Evolutionary conservation across 306 rosid species (phyloP).

Genomic region (Crotalaria pallida): DNA sequence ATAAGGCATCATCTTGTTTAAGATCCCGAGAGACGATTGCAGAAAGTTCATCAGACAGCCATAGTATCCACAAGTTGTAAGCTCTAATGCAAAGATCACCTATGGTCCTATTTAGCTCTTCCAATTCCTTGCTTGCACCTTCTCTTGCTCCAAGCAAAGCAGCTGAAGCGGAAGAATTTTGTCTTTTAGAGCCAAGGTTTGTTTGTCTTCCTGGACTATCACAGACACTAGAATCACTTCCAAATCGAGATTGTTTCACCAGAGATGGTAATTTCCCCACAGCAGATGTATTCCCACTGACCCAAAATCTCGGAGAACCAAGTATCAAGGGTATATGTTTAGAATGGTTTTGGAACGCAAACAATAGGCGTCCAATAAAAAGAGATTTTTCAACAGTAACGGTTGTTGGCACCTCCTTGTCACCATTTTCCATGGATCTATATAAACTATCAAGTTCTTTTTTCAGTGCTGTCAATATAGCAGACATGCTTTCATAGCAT

Average conservation of each 20-base stretch:
- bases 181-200: constrained; percentile 42
- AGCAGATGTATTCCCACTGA: constrained; percentile 43
- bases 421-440: constrained; percentile 39
- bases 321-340: constrained; percentile 79
- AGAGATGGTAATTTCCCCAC: constrained; percentile 55
- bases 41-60: constrained; percentile 82
- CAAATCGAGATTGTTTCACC: constrained; percentile 57
- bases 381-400: constrained; percentile 69
- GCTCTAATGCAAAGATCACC: constrained; percentile 85
- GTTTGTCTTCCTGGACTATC: constrained; percentile 51
- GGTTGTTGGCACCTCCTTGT: constrained; percentile 42
- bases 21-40: constrained; percentile 59
- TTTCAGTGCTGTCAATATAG: constrained; percentile 55
- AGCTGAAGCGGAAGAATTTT: constrained; percentile 56
- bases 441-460: constrained; percentile 58
- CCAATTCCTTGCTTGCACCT: constrained; percentile 72
- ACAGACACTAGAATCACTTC: constrained; percentile 47
- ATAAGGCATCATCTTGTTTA: constrained; percentile 67
- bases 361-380: constrained; percentile 86
- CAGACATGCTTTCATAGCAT: constrained; percentile 63
- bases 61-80: constrained; percentile 78
- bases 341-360: constrained; percentile 85
- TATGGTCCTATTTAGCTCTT: constrained; percentile 57
- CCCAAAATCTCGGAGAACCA: constrained; percentile 90
- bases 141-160: constrained; percentile 81